Evolutionary conservation across 2,329 filamentous ascomycete species (phyloP).

Genomic region (Diaporthe citriasiana): DNA sequence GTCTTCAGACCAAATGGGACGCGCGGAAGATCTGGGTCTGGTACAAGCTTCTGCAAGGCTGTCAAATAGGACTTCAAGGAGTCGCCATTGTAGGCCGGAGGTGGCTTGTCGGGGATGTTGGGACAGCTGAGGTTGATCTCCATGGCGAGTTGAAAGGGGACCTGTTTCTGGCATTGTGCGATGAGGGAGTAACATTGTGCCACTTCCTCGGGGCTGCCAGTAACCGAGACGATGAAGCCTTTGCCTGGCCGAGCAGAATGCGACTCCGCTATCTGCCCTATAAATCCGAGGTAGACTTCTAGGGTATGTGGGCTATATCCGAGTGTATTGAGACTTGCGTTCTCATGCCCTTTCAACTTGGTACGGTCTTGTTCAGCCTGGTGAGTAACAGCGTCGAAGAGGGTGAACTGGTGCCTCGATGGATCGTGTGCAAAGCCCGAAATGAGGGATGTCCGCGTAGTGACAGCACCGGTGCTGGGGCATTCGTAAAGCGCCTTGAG

Average conservation of each 20-base stretch:
- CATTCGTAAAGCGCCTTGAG: constrained; percentile 72
- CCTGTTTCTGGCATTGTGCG: constrained; percentile 51
- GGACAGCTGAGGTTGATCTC: constrained; percentile 86
- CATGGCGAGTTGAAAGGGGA: constrained; percentile 71
- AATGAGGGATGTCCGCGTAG: constrained; percentile 78
- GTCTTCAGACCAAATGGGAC: constrained; percentile 76
- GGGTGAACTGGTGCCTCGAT: constrained; percentile 73
- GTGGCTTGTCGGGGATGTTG: constrained; percentile 77
- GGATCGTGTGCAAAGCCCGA: constrained; percentile 75
- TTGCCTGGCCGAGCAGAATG: constrained; percentile 56
- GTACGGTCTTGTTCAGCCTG: constrained; percentile 43
- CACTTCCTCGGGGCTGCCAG: constrained; percentile 72
- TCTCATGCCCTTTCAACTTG: constrained; percentile 45
- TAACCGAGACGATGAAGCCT: constrained; percentile 78
- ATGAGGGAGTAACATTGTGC: constrained; percentile 68
- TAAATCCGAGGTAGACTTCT: constrained; percentile 68
- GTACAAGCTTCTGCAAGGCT: constrained; percentile 52
- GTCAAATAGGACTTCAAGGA: constrained; percentile 69
- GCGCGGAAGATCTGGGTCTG: constrained; percentile 36
- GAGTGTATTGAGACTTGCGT: constrained; percentile 75
- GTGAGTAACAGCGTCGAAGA: constrained; percentile 65
- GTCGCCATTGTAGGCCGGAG: constrained; percentile 75
- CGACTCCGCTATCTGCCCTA: constrained; percentile 61
- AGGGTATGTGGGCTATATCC: constrained; percentile 80
- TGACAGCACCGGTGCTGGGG: constrained; percentile 78